Evolutionary conservation across 2,329 filamentous ascomycete species (phyloP).

Genomic region (Stagonosporopsis chrysanthemi): DNA sequence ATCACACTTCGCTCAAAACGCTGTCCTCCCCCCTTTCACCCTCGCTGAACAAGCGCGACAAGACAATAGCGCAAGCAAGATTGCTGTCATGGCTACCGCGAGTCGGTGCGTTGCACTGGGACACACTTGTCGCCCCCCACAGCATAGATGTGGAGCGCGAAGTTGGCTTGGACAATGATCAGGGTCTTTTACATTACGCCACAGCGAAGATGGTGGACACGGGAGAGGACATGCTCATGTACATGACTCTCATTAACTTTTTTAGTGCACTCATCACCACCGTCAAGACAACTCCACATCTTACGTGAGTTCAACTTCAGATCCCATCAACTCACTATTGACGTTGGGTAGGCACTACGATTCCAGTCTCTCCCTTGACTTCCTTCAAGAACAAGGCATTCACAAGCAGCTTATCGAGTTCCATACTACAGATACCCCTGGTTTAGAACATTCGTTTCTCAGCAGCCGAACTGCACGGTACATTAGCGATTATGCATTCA

Average conservation of each 20-base stretch:
- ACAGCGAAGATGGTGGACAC: slow-evolving; percentile 64
- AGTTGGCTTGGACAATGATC: slow-evolving; percentile 36
- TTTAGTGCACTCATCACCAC: slow-evolving; percentile 61
- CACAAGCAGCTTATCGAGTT: slow-evolving; percentile 60
- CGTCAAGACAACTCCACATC: slow-evolving; percentile 41
- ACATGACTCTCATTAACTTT: slow-evolving; percentile 66
- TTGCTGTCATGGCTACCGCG: slow-evolving; percentile 65
- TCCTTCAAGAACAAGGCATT: slow-evolving; percentile 59
- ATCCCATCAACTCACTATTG: neutral
- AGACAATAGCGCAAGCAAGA: slow-evolving; percentile 67
- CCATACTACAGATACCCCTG: slow-evolving; percentile 58
- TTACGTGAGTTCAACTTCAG: slow-evolving; percentile 33
- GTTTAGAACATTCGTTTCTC: slow-evolving; percentile 62
- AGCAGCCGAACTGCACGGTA: slow-evolving; percentile 64
- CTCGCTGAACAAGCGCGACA: slow-evolving; percentile 58
- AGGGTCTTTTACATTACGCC: slow-evolving; percentile 63
- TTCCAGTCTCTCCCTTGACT: slow-evolving; percentile 58
- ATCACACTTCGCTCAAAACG: slow-evolving; percentile 58
- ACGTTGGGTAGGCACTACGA: slow-evolving; percentile 41
- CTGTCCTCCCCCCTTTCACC: slow-evolving; percentile 43
- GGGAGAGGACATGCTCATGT: slow-evolving; percentile 65
- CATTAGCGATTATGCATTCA: slow-evolving; percentile 62
- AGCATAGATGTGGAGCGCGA: slow-evolving; percentile 60
- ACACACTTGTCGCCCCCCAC: slow-evolving; percentile 59
- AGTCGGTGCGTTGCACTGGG: slow-evolving; percentile 63